Evolutionary conservation across 305 asterid species (phyloP).

Genomic region (Solanum hybrid): DNA sequence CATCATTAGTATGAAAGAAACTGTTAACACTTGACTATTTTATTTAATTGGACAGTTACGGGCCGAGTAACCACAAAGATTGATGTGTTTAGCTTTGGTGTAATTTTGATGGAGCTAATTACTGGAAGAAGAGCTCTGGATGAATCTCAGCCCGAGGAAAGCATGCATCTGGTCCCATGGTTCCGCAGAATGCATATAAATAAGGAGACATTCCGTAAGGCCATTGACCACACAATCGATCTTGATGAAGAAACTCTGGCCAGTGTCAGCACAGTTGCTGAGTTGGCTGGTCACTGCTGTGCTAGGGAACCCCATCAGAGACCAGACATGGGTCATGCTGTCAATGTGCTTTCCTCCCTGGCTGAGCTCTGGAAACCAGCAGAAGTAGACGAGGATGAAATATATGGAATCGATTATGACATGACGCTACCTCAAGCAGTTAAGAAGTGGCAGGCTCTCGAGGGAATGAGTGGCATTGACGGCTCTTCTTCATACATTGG

Average conservation of each 20-base stretch:
- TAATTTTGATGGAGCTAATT: conserved; percentile 81
- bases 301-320: conserved; percentile 82
- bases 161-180: conserved; percentile 85
- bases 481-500: conserved; percentile 44
- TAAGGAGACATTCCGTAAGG: conserved; percentile 52
- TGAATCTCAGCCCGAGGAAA: conserved; percentile 63
- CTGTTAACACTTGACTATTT: neutral
- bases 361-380: conserved; percentile 92
- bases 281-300: conserved; percentile 89
- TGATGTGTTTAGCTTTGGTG: conserved; percentile 88
- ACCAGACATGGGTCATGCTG: conserved; percentile 94
- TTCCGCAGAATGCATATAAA: conserved; percentile 68
- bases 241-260: conserved; percentile 59
- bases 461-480: conserved; percentile 61
- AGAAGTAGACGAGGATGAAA: conserved; percentile 71
- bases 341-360: conserved; percentile 72
- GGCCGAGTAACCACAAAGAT: conserved; percentile 92
- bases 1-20: neutral
- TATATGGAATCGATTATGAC: conserved; percentile 78
- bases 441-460: conserved; percentile 91
- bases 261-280: conserved; percentile 62
- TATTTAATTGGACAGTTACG: conserved; percentile 42
- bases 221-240: conserved; percentile 57
- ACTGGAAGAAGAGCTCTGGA: conserved; percentile 82
- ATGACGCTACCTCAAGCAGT: conserved; percentile 86